Conservation (phyloP, 305 asterid species). For the Plantago rigida region DNA sequence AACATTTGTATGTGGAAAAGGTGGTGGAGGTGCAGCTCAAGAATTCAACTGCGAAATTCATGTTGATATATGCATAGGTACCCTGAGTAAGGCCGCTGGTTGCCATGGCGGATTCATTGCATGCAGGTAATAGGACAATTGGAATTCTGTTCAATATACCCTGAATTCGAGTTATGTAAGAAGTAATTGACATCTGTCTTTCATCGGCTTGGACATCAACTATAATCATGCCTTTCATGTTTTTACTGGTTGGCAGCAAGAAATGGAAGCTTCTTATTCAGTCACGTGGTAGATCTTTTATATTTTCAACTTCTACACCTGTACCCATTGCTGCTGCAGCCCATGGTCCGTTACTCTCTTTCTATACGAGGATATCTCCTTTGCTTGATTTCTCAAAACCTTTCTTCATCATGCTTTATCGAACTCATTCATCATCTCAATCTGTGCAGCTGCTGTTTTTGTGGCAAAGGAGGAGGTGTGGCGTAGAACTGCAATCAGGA, state of each 20-base stretch:
- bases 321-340: constrained; percentile 94
- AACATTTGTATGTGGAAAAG: constrained; percentile 81
- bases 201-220: constrained; percentile 10
- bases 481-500: constrained; percentile 70
- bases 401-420: not conserved
- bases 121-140: constrained; percentile 51
- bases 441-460: constrained; percentile 65
- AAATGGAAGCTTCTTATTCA: constrained; percentile 89
- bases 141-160: not conserved
- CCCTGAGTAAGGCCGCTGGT: constrained; percentile 96
- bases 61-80: constrained; percentile 82
- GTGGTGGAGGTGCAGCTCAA: constrained; percentile 93
- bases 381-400: constrained; percentile 18
- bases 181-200: not conserved
- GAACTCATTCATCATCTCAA: constrained; percentile 2
- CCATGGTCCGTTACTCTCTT: constrained; percentile 43
- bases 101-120: constrained; percentile 97
- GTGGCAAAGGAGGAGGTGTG: constrained; percentile 77
- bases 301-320: constrained; percentile 86
- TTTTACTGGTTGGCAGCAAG: constrained; percentile 51
- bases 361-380: constrained; percentile 1
- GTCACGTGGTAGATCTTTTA: constrained; percentile 90
- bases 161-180: not conserved
- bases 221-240: constrained; percentile 16
- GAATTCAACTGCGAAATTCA: constrained; percentile 61